phyloP scores from a whole-genome alignment of 1,284 basidiomycete species.

The Pterulicium gracile region DNA sequence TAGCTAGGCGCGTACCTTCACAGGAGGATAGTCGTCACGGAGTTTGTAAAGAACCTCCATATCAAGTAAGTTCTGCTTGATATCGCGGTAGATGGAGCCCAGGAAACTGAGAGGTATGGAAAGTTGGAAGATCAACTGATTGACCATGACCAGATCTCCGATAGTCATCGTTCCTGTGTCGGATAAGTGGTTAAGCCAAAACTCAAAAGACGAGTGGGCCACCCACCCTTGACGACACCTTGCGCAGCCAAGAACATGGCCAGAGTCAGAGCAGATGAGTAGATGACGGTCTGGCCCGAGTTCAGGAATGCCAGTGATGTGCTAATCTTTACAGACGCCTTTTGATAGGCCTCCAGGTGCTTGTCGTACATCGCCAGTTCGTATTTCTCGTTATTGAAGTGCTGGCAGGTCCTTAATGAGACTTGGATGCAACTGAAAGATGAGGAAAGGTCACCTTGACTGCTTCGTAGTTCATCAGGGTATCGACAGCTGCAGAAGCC shows the following conservation, averaged over 20 bases:
- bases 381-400: conserved; percentile 95
- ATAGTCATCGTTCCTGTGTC: conserved; percentile 88
- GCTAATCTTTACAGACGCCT: conserved; percentile 88
- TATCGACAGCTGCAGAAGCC: conserved; percentile 89
- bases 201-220: not conserved
- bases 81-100: conserved; percentile 61
- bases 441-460: conserved; percentile 64
- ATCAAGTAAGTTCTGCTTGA: conserved; percentile 73
- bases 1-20: too few relatives aligned
- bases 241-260: conserved; percentile 98
- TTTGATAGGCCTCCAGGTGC: conserved; percentile 82
- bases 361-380: conserved; percentile 91
- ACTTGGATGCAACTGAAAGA: not conserved
- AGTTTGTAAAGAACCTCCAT: conserved; percentile 69
- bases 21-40: conserved; percentile 51
- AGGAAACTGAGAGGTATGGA: conserved; percentile 67
- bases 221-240: conserved; percentile 78
- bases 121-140: conserved; percentile 92
- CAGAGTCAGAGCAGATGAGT: conserved; percentile 83
- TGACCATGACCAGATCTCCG: conserved; percentile 97
- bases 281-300: conserved; percentile 95
- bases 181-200: not conserved
- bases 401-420: conserved; percentile 32
- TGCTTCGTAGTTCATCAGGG: conserved; percentile 95
- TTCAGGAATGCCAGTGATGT: conserved; percentile 91